These are phyloP conservation scores for Candida ulmi DNA, from an alignment of 805 yeast species.

Conservation along the genomic window DNA sequence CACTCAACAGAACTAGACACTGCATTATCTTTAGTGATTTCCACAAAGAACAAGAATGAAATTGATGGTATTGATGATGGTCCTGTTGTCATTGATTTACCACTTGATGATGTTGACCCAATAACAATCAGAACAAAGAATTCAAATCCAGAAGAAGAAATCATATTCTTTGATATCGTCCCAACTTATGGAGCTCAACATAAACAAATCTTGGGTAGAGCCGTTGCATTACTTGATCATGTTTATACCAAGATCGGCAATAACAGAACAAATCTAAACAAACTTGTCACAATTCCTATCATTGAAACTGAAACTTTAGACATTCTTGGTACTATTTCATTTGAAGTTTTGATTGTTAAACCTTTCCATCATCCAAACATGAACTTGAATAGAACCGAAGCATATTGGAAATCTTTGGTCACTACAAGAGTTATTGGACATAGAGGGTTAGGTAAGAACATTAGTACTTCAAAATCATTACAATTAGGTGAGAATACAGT, in stretches of 20 bases:
- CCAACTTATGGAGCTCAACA: slow-evolving; percentile 69
- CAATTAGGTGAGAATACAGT: slow-evolving; percentile 95
- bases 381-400: slow-evolving; percentile 59
- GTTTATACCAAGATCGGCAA: slow-evolving; percentile 64
- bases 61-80: slow-evolving; percentile 41
- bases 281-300: slow-evolving; percentile 66
- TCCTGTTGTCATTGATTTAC: slow-evolving; percentile 67
- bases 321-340: slow-evolving; percentile 69
- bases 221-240: slow-evolving; percentile 64
- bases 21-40: slow-evolving; percentile 69
- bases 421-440: slow-evolving; percentile 93
- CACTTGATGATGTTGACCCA: slow-evolving; percentile 75
- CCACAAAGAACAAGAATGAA: slow-evolving; percentile 20
- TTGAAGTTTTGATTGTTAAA: slow-evolving; percentile 65
- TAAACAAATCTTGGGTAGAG: slow-evolving; percentile 66
- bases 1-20: slow-evolving; percentile 85
- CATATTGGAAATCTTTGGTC: slow-evolving; percentile 88
- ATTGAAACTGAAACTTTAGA: slow-evolving; percentile 67
- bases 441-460: slow-evolving; percentile 90
- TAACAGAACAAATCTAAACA: slow-evolving; percentile 60
- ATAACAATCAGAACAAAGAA: slow-evolving; percentile 60
- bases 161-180: slow-evolving; percentile 76
- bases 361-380: slow-evolving; percentile 70
- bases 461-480: slow-evolving; percentile 61
- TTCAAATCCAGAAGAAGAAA: slow-evolving; percentile 44